Percentiles rank a stretch among this genome's conserved stretches.
Evolutionary conservation across 192 early-diverging fungal genomes (phyloP).

Genomic region (Oehlia diaphana): DNA sequence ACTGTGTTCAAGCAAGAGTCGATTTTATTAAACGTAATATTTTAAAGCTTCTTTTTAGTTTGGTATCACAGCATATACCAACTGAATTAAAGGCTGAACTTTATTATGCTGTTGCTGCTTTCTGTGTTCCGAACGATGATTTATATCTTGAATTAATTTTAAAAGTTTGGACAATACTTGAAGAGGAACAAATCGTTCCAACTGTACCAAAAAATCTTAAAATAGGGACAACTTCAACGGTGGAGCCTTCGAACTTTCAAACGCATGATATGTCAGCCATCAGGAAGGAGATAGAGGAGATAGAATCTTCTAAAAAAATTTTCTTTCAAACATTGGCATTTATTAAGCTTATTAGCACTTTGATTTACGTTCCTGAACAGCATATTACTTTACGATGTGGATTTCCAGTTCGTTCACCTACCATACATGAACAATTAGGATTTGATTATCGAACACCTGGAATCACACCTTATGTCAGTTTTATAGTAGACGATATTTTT

Average conservation of each 20-base stretch:
- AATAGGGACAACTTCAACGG: background rate
- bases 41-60: conserved; percentile 69
- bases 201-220: conserved; percentile 32
- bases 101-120: conserved; percentile 78
- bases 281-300: conserved; percentile 79
- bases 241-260: conserved; percentile 25
- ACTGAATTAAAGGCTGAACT: conserved; percentile 81
- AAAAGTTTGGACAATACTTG: conserved; percentile 80
- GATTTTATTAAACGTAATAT: conserved; percentile 71
- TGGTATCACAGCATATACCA: conserved; percentile 78
- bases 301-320: conserved; percentile 70
- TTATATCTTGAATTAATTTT: conserved; percentile 54
- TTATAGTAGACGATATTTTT: conserved; percentile 85
- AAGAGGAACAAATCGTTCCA: conserved; percentile 49
- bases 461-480: conserved; percentile 74
- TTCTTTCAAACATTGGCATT: conserved; percentile 90
- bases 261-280: conserved; percentile 46
- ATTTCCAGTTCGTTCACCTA: conserved; percentile 34
- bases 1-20: conserved; percentile 69
- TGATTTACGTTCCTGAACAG: conserved; percentile 64
- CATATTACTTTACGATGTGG: conserved; percentile 41
- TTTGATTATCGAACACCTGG: conserved; percentile 68
- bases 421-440: conserved; percentile 68
- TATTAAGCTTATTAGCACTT: conserved; percentile 65
- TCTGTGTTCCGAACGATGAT: conserved; percentile 60